phyloP scores from a whole-genome alignment of 2,329 filamentous ascomycete species.

The Cercospora sp. region DNA sequence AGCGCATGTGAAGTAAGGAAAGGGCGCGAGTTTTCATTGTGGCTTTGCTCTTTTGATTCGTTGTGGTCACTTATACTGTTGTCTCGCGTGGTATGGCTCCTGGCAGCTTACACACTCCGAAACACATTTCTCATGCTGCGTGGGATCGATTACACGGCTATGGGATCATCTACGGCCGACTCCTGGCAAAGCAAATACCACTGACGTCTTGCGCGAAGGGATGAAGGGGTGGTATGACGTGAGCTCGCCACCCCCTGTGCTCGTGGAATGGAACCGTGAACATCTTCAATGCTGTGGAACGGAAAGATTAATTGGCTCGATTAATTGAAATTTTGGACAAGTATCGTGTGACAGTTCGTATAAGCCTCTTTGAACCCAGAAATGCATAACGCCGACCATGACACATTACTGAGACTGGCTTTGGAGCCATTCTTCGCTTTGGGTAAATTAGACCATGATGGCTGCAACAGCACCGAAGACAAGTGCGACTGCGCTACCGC shows the following conservation, averaged over 20 bases:
- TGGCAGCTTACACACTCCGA: neutral
- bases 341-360: slow-evolving; percentile 3
- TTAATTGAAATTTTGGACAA: neutral
- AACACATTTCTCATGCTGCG: neutral
- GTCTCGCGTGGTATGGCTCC: neutral
- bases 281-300: neutral
- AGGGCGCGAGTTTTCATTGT: neutral
- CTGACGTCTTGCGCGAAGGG: neutral
- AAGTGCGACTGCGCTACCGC: slow-evolving; percentile 44
- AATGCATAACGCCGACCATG: slow-evolving; percentile 3
- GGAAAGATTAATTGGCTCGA: neutral
- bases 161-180: neutral
- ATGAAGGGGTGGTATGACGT: neutral
- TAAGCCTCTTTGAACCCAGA: neutral
- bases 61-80: neutral
- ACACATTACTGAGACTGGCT: neutral
- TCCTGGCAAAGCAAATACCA: neutral
- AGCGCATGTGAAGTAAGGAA: neutral
- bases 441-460: slow-evolving; percentile 26
- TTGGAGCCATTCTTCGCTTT: neutral
- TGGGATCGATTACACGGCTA: neutral
- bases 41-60: neutral
- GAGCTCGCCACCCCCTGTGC: neutral
- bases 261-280: neutral
- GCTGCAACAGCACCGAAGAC: slow-evolving; percentile 46